Base-by-base conservation (phyloP, 306 rosid species). In the Cucurbita moschata region DNA sequence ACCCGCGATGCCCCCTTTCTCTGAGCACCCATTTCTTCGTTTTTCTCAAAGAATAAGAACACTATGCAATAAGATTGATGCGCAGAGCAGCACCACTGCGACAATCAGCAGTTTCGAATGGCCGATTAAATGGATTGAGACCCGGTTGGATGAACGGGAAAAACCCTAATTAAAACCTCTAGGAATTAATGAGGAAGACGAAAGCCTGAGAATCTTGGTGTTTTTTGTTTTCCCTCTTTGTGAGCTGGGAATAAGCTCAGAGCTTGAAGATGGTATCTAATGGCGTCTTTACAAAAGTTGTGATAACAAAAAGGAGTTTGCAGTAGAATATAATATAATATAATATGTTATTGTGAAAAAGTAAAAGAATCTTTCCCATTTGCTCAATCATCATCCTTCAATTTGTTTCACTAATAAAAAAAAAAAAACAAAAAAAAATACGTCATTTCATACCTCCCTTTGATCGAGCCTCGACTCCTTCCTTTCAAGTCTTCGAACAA, bases 11-110 rank as follows among this genome's bases (percentile, higher is more conserved):
- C 78, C 40, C 85, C 86, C 82, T 86, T 91, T 74, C 83, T 91
- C 61, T 80, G 97, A 12, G 90, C 90, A 4, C 91, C 99, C 99
- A 95, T 92, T 75, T 40, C 46, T 63, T 62, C 77, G 47, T 77
- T 49, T 6, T 23, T 21, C 44, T 76, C 52, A 5, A 13, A 10
- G 6, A 18, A 7, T 0, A 42, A 8, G 9, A n/a, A 2, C 11
- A 13, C 14, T 69, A 8, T 26, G 57, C 58, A 69, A 69, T 49
- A 7, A 26, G 74, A 64, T 64, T 64, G 2, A 42, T 40, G 46
- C n/a, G 51, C 71, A 64, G 35, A 64, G 52, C 16, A 66, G 10
- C 43, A 61, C 23, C 44, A 37, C 2, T 14, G 46, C n/a, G 66
- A 14, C 13, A 6, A 12, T 60, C 1, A 64, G 71, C 71, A 19